Conservation (phyloP, 768 basidiomycete genomes). For the Hypsizygus marmoreus region DNA sequence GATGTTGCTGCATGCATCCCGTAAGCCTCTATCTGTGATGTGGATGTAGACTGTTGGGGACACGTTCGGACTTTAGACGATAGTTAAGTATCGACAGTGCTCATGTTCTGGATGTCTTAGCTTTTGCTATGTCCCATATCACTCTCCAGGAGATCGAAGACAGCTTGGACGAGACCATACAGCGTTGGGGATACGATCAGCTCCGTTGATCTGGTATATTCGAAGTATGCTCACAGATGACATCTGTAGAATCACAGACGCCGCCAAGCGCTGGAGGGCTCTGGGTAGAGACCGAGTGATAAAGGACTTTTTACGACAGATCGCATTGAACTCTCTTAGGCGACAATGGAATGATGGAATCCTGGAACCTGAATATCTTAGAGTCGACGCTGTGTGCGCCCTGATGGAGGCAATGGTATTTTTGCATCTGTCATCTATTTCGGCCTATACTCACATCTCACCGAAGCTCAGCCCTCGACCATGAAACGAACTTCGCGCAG, state of each 20-base stretch:
- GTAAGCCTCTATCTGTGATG: too few species aligned
- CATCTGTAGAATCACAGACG: slow-evolving; percentile 13
- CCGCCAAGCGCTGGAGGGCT: slow-evolving; percentile 16
- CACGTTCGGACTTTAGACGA: slow-evolving; percentile 8
- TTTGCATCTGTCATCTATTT: neutral
- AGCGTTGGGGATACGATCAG: slow-evolving; percentile 19
- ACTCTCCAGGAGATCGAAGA: slow-evolving; percentile 17
- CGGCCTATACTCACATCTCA: neutral
- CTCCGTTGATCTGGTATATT: neutral
- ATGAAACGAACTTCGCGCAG: slow-evolving; percentile 19
- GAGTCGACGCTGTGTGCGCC: slow-evolving; percentile 15
- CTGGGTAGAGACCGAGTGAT: slow-evolving; percentile 15
- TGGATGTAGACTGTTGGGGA: slow-evolving; percentile 9
- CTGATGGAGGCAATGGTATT: slow-evolving; percentile 17
- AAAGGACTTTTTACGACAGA: slow-evolving; percentile 17
- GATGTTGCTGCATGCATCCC: neutral
- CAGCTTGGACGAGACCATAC: slow-evolving; percentile 9
- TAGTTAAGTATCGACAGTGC: slow-evolving; percentile 6
- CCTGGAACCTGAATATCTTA: slow-evolving; percentile 13
- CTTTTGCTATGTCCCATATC: slow-evolving; percentile 12
- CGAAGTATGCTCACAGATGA: neutral
- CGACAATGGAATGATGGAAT: slow-evolving; percentile 14
- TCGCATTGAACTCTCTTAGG: slow-evolving; percentile 18
- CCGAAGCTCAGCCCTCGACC: slow-evolving; percentile 15
- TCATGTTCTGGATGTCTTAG: neutral